Conservation (phyloP, 1,284 basidiomycete genomes). For the Heterobasidion annosum region DNA sequence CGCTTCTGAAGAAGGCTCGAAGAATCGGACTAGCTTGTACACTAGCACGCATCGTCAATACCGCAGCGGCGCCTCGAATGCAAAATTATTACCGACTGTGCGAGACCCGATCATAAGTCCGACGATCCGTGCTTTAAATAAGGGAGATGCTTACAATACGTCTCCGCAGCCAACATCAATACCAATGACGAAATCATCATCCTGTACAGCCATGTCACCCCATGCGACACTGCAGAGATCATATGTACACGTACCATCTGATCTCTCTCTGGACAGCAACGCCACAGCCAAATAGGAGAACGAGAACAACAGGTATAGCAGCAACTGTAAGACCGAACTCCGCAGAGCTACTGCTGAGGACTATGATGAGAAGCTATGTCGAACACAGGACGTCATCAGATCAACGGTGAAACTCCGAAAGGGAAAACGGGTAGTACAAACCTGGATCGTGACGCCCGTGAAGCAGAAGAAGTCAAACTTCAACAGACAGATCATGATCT, state of each 20-base stretch:
- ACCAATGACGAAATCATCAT: slow-evolving; percentile 60
- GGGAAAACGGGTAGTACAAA: slow-evolving; percentile 15
- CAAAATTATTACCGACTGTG: slow-evolving; percentile 41
- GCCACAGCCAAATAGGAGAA: slow-evolving; percentile 57
- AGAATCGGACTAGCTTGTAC: slow-evolving; percentile 77
- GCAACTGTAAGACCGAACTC: slow-evolving; percentile 77
- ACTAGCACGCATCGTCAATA: slow-evolving; percentile 28
- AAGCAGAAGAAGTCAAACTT: slow-evolving; percentile 87
- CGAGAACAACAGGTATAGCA: slow-evolving; percentile 72
- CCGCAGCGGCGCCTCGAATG: not conserved
- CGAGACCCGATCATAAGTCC: slow-evolving; percentile 1
- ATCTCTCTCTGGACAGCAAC: slow-evolving; percentile 71
- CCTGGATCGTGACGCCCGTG: slow-evolving; percentile 81
- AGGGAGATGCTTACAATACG: slow-evolving; percentile 48
- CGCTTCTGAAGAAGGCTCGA: slow-evolving; percentile 41
- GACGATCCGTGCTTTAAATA: slow-evolving; percentile 10
- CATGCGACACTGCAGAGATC: not conserved
- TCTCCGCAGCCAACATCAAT: slow-evolving; percentile 67
- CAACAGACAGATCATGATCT: slow-evolving; percentile 76
- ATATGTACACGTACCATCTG: slow-evolving; percentile 43
- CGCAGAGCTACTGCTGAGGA: slow-evolving; percentile 48
- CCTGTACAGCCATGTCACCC: slow-evolving; percentile 24
- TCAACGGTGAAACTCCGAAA: slow-evolving; percentile 10
- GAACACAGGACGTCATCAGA: slow-evolving; percentile 6
- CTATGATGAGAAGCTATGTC: slow-evolving; percentile 62